These are phyloP conservation scores for Tuber aestivum DNA, from an alignment of 495 filamentous ascomycete species.

Conservation along the genomic window DNA sequence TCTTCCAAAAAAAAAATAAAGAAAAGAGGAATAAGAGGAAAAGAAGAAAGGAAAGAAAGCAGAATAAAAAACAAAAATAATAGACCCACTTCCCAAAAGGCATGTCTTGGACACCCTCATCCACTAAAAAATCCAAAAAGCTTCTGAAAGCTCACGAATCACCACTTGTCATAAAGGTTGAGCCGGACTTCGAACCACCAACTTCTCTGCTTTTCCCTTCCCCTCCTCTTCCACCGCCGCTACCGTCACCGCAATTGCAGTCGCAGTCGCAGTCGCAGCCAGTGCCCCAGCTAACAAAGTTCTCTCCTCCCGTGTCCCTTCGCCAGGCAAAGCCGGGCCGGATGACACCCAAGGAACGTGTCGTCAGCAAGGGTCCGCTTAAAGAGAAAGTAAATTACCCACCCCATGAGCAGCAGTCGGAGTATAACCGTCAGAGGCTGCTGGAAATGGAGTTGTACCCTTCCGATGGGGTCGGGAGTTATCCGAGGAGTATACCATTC, in stretches of 20 bases:
- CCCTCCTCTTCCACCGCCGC: background rate
- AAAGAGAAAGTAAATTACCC: slow-evolving; percentile 42
- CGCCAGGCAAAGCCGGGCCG: slow-evolving; percentile 16
- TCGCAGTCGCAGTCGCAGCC: background rate
- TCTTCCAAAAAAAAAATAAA: background rate
- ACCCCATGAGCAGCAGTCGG: slow-evolving; percentile 27
- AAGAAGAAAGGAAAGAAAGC: no score
- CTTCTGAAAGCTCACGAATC: background rate
- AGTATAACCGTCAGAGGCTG: slow-evolving; percentile 45
- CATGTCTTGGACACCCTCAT: background rate
- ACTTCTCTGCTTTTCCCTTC: slow-evolving; percentile 1
- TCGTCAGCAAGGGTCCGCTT: slow-evolving; percentile 18
- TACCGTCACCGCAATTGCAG: background rate
- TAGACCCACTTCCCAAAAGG: background rate
- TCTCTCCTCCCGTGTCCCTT: background rate
- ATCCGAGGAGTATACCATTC: slow-evolving; percentile 78
- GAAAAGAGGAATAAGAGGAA: no score
- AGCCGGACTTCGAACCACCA: slow-evolving; percentile 17
- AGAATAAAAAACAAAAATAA: background rate
- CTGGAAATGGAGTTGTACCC: slow-evolving; percentile 59
- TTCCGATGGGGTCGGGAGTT: slow-evolving; percentile 61
- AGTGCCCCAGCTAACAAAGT: background rate
- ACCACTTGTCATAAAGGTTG: slow-evolving; percentile 19
- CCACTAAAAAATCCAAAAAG: background rate
- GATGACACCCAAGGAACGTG: slow-evolving; percentile 19